Evolutionary conservation across 352 stramenopile genomes (phyloP).

Genomic region (Lagenidium giganteum): DNA sequence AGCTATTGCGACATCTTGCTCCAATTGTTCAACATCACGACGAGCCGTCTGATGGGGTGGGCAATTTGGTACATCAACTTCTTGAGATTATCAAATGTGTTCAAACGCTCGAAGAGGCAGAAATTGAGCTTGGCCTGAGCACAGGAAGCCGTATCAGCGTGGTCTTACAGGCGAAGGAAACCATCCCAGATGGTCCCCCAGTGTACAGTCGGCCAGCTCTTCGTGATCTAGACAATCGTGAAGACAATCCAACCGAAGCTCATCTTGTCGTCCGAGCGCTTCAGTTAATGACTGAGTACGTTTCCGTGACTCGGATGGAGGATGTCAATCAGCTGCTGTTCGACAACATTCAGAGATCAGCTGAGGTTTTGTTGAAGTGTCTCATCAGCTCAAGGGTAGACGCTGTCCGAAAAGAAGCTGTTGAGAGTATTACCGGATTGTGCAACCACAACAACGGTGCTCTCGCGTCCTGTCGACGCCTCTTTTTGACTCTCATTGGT

Average conservation of each 20-base stretch:
- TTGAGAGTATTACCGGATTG: constrained; percentile 8
- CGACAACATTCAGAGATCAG: no score
- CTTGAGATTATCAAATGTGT: no score
- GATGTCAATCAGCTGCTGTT: no score
- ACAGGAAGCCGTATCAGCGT: no score
- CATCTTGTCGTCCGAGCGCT: constrained; percentile 7
- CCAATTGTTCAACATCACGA: no score
- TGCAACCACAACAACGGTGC: constrained; percentile 39
- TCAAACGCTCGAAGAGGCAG: no score
- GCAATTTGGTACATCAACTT: no score
- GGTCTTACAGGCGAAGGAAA: no score
- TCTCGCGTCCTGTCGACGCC: constrained; percentile 17
- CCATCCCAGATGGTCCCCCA: no score
- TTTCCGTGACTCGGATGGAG: constrained; percentile 29
- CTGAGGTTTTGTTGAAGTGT: constrained; percentile 10
- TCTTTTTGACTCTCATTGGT: no score
- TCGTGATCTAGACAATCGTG: neutral
- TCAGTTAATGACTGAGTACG: constrained; percentile 20
- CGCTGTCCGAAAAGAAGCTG: constrained; percentile 7
- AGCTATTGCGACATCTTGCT: constrained; percentile 3
- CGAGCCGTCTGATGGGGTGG: no score
- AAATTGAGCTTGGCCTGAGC: no score
- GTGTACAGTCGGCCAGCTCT: neutral
- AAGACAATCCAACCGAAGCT: constrained; percentile 4
- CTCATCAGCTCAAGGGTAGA: constrained; percentile 7